These are phyloP conservation scores for Aaosphaeria arxii DNA, from an alignment of 2,329 filamentous ascomycete genomes.

Conservation along the genomic window DNA sequence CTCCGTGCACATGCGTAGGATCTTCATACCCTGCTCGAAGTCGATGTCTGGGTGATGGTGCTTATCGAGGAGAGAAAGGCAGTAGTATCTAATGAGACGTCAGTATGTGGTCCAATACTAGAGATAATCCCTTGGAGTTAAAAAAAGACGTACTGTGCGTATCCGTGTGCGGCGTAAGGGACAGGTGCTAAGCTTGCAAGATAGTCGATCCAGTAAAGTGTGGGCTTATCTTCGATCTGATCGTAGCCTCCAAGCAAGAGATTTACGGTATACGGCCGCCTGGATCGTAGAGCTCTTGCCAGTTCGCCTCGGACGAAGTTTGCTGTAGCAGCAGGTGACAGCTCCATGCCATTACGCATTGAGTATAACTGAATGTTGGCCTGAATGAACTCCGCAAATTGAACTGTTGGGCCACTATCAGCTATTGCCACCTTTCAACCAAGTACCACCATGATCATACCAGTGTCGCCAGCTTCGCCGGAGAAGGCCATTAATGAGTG, in stretches of 20 bases:
- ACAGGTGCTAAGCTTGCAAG: constrained; percentile 83
- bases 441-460: constrained; percentile 47
- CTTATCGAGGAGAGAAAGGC: constrained; percentile 95
- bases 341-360: constrained; percentile 94
- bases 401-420: constrained; percentile 57
- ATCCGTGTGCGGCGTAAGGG: constrained; percentile 95
- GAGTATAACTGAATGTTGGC: constrained; percentile 97
- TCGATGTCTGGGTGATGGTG: constrained; percentile 95
- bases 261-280: constrained; percentile 96
- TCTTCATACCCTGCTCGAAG: constrained; percentile 84
- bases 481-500: constrained; percentile 94
- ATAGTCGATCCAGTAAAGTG: constrained; percentile 96
- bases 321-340: constrained; percentile 83
- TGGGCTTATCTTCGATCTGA: constrained; percentile 84
- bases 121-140: not conserved
- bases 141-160: constrained; percentile 75
- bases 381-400: constrained; percentile 99
- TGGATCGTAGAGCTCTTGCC: constrained; percentile 82
- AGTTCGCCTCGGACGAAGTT: constrained; percentile 94
- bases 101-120: not conserved
- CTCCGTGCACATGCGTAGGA: constrained; percentile 91
- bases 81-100: constrained; percentile 72
- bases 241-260: constrained; percentile 92
- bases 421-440: not conserved
- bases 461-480: constrained; percentile 92